Evolutionary conservation across 108 stramenopile genomes (phyloP), one percentile per base, ranked within the genome.

Genomic region (Phaeodactylum tricornutum): DNA sequence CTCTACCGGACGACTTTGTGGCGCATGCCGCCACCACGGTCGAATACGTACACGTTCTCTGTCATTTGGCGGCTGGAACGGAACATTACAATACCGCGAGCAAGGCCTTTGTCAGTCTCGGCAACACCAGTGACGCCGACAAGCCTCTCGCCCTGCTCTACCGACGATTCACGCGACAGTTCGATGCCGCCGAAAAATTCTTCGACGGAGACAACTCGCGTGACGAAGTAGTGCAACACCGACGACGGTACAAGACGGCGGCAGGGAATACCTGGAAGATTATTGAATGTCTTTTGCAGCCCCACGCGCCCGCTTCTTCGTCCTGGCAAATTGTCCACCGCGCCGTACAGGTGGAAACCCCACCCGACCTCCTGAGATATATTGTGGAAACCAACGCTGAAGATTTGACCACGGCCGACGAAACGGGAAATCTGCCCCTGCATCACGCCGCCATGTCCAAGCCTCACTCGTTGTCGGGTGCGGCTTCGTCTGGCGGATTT

Each of bases 191-290:
- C 25, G 87, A 90, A 61, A 67, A 77, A 39, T 90, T 85, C 55
- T 90, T 90, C 53, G 59, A 75, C 15, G 87, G 87, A n/a, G 87
- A 90, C 50, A 90, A 90, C 55, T 74, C 71, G n/a, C 73, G 81
- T 21, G 63, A 52, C 0, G 79, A 85, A 59, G 87, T 90, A 6
- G 71, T 90, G 7, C 55, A 62, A 8, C 82, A 90, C 66, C 70
- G 87, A 9, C 61, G 66, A 19, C 43, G 51, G 28, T 90, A 80
- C 61, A 85, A 85, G 51, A 73, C 66, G 44, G 76, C 83, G 14
- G 87, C 87, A 6, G 79, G 79, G 1, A 85, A 90, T 68, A 85
- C 87, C 0, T 85, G 84, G 67, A 83, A 84, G 43, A 69, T 85
- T 19, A 82, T 90, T 50, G 79, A 84, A 44, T 29, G 70, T 16